Evolutionary conservation across 2,329 filamentous ascomycete genomes (phyloP).

Genomic region (Cyclaneusma minus): DNA sequence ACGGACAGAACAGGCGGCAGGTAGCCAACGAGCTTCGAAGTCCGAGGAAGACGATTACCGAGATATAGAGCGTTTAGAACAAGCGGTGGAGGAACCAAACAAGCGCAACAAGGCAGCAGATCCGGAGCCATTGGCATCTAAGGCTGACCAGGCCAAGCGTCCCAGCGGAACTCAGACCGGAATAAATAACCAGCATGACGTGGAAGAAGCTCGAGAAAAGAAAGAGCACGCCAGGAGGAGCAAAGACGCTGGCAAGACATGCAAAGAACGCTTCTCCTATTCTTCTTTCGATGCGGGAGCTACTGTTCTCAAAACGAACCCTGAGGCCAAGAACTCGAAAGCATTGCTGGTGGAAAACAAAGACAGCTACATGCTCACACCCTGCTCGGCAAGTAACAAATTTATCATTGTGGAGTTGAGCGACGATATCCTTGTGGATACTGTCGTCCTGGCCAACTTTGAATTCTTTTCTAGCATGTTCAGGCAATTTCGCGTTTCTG

Average conservation of each 20-base stretch:
- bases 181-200: slow-evolving; percentile 3
- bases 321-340: slow-evolving; percentile 73
- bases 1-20: slow-evolving; percentile 62
- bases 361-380: slow-evolving; percentile 94
- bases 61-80: slow-evolving; percentile 14
- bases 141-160: slow-evolving; percentile 10
- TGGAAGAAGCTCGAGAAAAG: slow-evolving; percentile 15
- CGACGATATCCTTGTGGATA: slow-evolving; percentile 70
- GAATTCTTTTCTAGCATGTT: slow-evolving; percentile 99
- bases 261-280: slow-evolving; percentile 95
- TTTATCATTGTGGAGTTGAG: slow-evolving; percentile 91
- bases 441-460: slow-evolving; percentile 92
- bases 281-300: slow-evolving; percentile 95
- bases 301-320: slow-evolving; percentile 79
- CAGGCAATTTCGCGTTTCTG: slow-evolving; percentile 76
- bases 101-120: slow-evolving; percentile 4
- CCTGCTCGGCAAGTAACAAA: slow-evolving; percentile 76
- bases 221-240: slow-evolving; percentile 25
- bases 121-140: too few species aligned
- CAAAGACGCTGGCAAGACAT: slow-evolving; percentile 92
- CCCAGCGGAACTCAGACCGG: slow-evolving; percentile 4
- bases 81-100: slow-evolving; percentile 5
- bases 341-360: slow-evolving; percentile 91
- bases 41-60: slow-evolving; percentile 71
- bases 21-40: slow-evolving; percentile 55